Base-by-base conservation (phyloP, 2,329 filamentous ascomycete genomes). In the Xylaria sp. region DNA sequence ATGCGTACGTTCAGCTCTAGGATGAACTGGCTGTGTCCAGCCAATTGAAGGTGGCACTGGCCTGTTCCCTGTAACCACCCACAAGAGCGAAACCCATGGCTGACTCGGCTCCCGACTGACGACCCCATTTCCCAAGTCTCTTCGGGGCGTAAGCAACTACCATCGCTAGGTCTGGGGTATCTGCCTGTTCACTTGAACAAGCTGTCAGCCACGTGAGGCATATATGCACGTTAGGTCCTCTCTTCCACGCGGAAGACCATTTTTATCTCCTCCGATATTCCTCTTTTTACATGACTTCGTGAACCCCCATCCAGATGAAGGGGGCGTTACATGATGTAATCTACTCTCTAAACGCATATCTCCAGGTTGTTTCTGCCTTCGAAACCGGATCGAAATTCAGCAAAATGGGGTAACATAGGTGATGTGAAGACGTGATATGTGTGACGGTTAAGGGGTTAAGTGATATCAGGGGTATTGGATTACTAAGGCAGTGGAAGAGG, bases 221-320 rank as follows among this genome's bases (percentile, higher is more conserved):
- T 57, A 69, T 59, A 57, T 56, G 65, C 64, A 57, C 18, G 51
- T 63, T 39, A 52, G 52, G 54, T 61, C 63, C 66, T 63, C 57
- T 71, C 67, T 70, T 75, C 70, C 68, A 58, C 66, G 34, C 54
- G 39, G 63, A 63, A 67, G 64, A 64, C 54, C 68, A 59, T 73
- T 71, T 73, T 70, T 70, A 66, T 71, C 70, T 74, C 61, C 72
- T 70, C 71, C 70, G 55, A 71, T 69, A 68, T 71, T 72, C 69
- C 68, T 73, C 70, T 75, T 74, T 78, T 78, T 79, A 79, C 78
- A 79, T 79, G 78, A 79, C 71, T 79, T 79, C 78, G 76, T 79
- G 75, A 74, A 76, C 78, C 75, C 75, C 69, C 20, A 66, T 68
- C 51, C 58, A 63, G 52, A 61, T 12, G 73, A 73, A 67, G 59